Evolutionary conservation across 805 yeast genomes (phyloP), one percentile per base, ranked within the genome.

Genomic region (Torulaspora gathmanii): DNA sequence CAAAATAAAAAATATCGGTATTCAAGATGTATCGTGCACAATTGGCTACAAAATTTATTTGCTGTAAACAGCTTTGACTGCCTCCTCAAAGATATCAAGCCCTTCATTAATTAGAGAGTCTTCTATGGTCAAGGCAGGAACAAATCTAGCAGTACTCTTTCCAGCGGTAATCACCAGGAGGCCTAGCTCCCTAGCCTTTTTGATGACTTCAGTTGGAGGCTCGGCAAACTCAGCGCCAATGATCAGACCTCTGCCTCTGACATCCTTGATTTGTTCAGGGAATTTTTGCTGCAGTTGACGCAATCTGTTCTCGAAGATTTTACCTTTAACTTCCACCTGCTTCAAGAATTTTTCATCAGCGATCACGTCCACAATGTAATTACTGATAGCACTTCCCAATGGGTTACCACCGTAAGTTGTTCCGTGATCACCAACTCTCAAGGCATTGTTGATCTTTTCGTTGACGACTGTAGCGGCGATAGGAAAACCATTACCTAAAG

Each of bases 401-500:
- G 98, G 98, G 65, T 93, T 93, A 45, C 99, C 99, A 52, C 99
- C 98, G 62, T 84, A 91, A 0, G 99, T 91, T 2, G 98, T 91
- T 45, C 99, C 99, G 63, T 91, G 99, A 62, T 93, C 99, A 46
- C 99, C 99, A 17, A 87, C 91, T 46, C 79, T 73, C 54, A 93
- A 70, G 1, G 72, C 78, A 9, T 71, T 65, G 60, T 89, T 95
- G 20, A 93, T 84, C 40, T 78, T 74, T 53, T 87, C 93, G 44
- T 86, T 79, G 46, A 91, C 80, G 77, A 93, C 77, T 2, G 95
- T 86, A 4, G 97, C 99, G 44, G 95, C 96, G 55, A 93, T 83
- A 26, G 99, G 99, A 72, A 79, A 87, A 11, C 99, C 99, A 62
- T 91, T 93, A 49, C 98, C 99, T 37, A 93, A 72, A 2, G 98